Evolutionary conservation across 108 stramenopile genomes (phyloP), one percentile per base, ranked within the genome.

Genomic region (Fragilaria crotonensis): DNA sequence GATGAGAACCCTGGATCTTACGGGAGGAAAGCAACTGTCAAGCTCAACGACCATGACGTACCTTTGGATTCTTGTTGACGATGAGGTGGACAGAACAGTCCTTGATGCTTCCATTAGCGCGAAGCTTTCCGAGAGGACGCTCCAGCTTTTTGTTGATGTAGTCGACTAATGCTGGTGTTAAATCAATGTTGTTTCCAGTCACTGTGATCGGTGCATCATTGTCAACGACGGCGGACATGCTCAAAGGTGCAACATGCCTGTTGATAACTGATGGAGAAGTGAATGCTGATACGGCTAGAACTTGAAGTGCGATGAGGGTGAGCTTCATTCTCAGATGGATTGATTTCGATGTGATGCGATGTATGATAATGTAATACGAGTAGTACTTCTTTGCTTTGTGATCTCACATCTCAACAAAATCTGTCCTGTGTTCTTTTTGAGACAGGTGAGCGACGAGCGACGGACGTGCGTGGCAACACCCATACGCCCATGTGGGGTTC

Each of bases 1-100:
- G 36, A 41, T 41, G 36, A 41, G 36, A 41, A 41, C 36, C 36
- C 36, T 41, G 36, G 14, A 11, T 11, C 14, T 41, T 41, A n/a
- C n/a, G n/a, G n/a, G n/a, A 44, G 14, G 14, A 44, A 44, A 14
- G 14, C 9, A 9, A 44, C 54, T 27, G 21, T 17, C 30, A 32
- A 5, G 26, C 21, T 4, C 21, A 23, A 25, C 54, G 28, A 27
- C 20, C 28, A 27, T 55, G 33, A 70, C 83, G 54, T 59, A 93
- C 90, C 79, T 84, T 80, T 29, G 87, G 87, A 58, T 93, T 88
- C 76, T 88, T 88, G 68, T 83, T 87, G 29, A 88, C 87, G 20
- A 75, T 75, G 25, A 93, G 70, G 45, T 85, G 81, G 26, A 93
- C 85, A 68, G 89, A 86, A 46, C 87, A 88, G 33, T 86, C 75